Base-by-base conservation (phyloP, 148 eudicot species). In the Heliamphora exappendiculata region DNA sequence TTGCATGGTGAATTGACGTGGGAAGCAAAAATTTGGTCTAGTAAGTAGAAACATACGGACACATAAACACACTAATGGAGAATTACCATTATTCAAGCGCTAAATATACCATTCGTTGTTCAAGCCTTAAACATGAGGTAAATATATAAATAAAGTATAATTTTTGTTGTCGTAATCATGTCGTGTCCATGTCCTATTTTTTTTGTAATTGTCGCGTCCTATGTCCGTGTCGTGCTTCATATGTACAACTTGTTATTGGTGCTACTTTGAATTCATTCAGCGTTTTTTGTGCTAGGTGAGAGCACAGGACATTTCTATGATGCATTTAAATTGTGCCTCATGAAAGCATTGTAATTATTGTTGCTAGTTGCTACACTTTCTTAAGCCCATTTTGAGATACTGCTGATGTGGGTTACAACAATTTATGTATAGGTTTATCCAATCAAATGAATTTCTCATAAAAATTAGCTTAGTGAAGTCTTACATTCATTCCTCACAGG, bases 361-460 rank as follows among this genome's bases (percentile, higher is more conserved):
- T n/a, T n/a, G n/a, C n/a, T n/a, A n/a, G 75, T 36, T 54, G 44
- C 29, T 73, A 49, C 44, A 55, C 49, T 41, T 73, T 73, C 13
- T 53, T 51, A 72, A 55, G 45, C n/a, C 24, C 45, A 37, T 72
- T 37, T 57, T 73, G 16, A 55, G 51, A 39, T 68, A 47, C 29
- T 50, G 60, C 36, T 36, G 26, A 14, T 17, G 64, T 54, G 3
- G 58, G 39, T 57, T 39, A 37, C 65, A 73, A 41, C 12, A 14
- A 37, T 39, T 37, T 22, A 34, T 54, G 13, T 11, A 22, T 73
- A 73, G 7, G 36, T 49, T 73, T 36, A 28, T 22, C 22, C 7
- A 37, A 12, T 70, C 0, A 26, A 11, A 47, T 28, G 3, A 24
- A 73, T 58, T 51, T 51, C 39, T 34, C 28, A 12, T 34, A 33